Evolutionary conservation across 106 monocot species (phyloP).

Genomic region (Cymbidium sinense): DNA sequence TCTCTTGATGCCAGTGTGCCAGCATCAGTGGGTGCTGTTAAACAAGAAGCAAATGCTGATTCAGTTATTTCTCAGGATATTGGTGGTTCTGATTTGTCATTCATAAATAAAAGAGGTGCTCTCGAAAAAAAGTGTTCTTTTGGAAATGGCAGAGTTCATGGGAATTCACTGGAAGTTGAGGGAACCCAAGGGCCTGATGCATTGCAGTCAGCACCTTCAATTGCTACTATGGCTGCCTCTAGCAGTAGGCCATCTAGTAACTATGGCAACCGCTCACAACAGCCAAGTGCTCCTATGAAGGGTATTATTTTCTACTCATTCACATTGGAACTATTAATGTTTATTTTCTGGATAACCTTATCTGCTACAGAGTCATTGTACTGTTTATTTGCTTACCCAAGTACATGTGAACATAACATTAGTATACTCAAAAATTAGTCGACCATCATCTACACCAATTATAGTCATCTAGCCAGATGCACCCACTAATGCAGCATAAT

Average conservation of each 20-base stretch:
- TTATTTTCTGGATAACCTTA: too few relatives aligned
- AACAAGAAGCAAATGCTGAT: conserved; percentile 8
- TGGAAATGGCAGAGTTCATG: conserved; percentile 4
- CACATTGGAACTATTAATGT: too few relatives aligned
- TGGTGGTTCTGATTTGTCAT: conserved; percentile 8
- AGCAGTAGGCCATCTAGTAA: conserved; percentile 27
- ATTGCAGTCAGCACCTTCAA: conserved; percentile 6
- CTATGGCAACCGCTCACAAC: conserved; percentile 19
- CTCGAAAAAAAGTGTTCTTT: conserved; percentile 6
- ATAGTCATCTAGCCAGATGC: too few relatives aligned
- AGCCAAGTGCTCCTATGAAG: conserved; percentile 13
- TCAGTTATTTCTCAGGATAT: conserved; percentile 10
- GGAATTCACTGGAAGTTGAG: conserved; percentile 14
- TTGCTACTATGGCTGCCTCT: conserved; percentile 1
- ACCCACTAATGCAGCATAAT: too few relatives aligned
- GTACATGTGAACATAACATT: too few relatives aligned
- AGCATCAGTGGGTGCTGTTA: conserved; percentile 6
- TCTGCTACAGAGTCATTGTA: too few relatives aligned
- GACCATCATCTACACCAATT: too few relatives aligned
- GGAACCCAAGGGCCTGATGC: conserved; percentile 6
- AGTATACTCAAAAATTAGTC: too few relatives aligned
- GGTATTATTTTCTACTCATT: conserved; percentile 9
- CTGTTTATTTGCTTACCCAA: too few relatives aligned
- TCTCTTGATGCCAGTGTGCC: conserved; percentile 11
- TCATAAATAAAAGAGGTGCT: background rate